Base-by-base conservation (phyloP, 139 green algal species). In the Tetradesmus obliquus region DNA sequence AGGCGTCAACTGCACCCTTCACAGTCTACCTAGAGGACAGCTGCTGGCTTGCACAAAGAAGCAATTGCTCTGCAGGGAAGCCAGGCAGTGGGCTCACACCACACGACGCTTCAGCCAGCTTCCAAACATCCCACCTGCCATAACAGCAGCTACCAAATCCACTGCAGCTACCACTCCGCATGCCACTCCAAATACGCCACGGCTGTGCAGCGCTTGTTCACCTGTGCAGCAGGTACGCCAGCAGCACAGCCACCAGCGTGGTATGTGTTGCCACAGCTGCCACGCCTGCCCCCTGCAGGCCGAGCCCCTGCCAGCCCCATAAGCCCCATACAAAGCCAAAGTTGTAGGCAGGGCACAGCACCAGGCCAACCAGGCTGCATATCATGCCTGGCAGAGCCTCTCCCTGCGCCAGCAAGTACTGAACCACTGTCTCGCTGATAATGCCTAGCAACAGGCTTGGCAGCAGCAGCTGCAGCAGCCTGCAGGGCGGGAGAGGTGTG, bases 341-440 rank as follows among this genome's bases (percentile, higher is more conserved):
- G 85, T 90, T 82, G 15, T 54, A 62, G 53, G 55, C 17, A 5
- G 85, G 85, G 17, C 45, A 54, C 32, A 82, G 32, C 55, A 45
- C 85, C 85, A 90, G 53, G 32, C 85, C 85, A 9, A 82, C 5
- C 51, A 90, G 19, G 66, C 66, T 82, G 66, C 62, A 8, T 22
- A 66, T 6, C 85, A 90, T 90, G 6, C 62, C 66, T 19, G 85
- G 85, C 45, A 90, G 60, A 2, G 62, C 85, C 15, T 45, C 76
- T 12, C 85, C 66, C 32, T 90, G 85, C 7, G 85, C 72, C 8
- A 90, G 66, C 85, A 90, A 45, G 66, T 82, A 90, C 85, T 90
- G 85, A 17, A 82, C 55, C 2, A 90, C 85, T 69, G 85, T 90
- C 51, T 90, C 85, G 45, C 66, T 90, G 24, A 90, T 6, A 4